Evolutionary conservation across 805 yeast genomes (phyloP).

Genomic region (Kodamaea sagamina): DNA sequence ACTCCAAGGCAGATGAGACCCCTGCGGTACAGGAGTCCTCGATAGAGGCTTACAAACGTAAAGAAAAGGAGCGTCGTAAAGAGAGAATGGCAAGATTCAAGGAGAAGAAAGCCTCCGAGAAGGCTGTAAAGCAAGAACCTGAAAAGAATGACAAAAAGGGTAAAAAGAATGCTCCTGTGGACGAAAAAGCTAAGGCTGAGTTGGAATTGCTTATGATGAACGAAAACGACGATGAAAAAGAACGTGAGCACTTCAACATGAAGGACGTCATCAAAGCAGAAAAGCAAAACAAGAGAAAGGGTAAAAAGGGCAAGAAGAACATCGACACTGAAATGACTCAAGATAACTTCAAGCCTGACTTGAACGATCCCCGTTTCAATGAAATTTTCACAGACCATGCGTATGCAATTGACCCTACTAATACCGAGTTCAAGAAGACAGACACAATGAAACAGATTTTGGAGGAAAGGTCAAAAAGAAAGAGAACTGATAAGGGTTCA

Average conservation of each 20-base stretch:
- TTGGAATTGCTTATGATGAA: slow-evolving; percentile 75
- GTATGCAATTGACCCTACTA: slow-evolving; percentile 92
- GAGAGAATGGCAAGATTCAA: slow-evolving; percentile 77
- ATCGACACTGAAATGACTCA: slow-evolving; percentile 51
- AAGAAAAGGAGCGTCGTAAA: slow-evolving; percentile 90
- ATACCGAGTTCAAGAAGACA: slow-evolving; percentile 87
- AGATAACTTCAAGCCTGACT: slow-evolving; percentile 63
- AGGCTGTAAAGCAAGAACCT: slow-evolving; percentile 42
- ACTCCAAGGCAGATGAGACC: slow-evolving; percentile 31
- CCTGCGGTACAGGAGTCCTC: slow-evolving; percentile 67
- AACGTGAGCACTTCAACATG: slow-evolving; percentile 70
- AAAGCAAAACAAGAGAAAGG: slow-evolving; percentile 57
- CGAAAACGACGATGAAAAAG: slow-evolving; percentile 41
- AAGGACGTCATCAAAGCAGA: slow-evolving; percentile 76
- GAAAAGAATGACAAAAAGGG: slow-evolving; percentile 31
- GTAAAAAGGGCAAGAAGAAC: slow-evolving; percentile 46
- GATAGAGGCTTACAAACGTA: slow-evolving; percentile 76
- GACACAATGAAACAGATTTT: slow-evolving; percentile 81
- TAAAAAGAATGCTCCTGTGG: slow-evolving; percentile 2
- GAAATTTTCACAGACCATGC: slow-evolving; percentile 84
- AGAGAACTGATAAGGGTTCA: slow-evolving; percentile 16
- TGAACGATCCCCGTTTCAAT: slow-evolving; percentile 81
- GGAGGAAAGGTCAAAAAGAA: slow-evolving; percentile 68
- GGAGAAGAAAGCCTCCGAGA: slow-evolving; percentile 55
- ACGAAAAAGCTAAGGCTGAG: slow-evolving; percentile 52